These are phyloP conservation scores for Blastocystis sp. DNA, from an alignment of 352 stramenopile species.

Conservation along the genomic window DNA sequence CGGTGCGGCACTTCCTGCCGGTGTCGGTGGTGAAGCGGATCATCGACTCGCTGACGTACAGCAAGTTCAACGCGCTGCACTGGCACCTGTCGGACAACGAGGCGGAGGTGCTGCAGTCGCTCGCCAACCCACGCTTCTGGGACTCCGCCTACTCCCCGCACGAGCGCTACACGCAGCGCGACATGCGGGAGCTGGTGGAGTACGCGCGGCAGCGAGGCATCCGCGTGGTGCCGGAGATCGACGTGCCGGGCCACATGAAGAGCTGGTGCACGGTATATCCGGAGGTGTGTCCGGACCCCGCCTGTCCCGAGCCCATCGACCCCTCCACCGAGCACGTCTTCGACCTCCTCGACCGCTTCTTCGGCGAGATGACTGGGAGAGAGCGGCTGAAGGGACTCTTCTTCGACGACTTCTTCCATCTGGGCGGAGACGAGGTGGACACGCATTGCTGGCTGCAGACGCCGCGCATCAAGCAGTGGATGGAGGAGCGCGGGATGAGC, in stretches of 20 bases:
- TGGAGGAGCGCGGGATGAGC: constrained; percentile 60
- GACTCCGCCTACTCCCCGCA: constrained; percentile 53
- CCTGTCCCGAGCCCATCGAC: constrained; percentile 59
- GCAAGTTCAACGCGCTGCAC: constrained; percentile 64
- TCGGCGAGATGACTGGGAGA: constrained; percentile 58
- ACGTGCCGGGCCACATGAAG: constrained; percentile 66
- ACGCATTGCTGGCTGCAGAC: constrained; percentile 61
- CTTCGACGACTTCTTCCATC: constrained; percentile 64
- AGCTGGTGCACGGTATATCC: constrained; percentile 60
- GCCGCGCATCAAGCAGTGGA: constrained; percentile 61
- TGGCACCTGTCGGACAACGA: constrained; percentile 63
- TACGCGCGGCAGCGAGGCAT: constrained; percentile 65
- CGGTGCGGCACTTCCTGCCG: constrained; percentile 66
- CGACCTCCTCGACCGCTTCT: constrained; percentile 59
- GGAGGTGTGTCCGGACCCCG: constrained; percentile 59
- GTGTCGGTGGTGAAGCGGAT: constrained; percentile 59
- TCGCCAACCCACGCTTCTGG: constrained; percentile 61
- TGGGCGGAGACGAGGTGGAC: constrained; percentile 68
- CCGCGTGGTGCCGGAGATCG: constrained; percentile 66
- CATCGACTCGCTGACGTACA: constrained; percentile 60
- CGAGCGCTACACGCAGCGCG: constrained; percentile 62
- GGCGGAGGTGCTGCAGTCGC: constrained; percentile 10
- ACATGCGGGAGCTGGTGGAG: constrained; percentile 63
- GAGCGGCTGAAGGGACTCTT: constrained; percentile 59
- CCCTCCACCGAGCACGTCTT: constrained; percentile 58